These are phyloP conservation scores for Kodamaea sp. DNA, from an alignment of 1,139 yeast genomes.

Conservation along the genomic window DNA sequence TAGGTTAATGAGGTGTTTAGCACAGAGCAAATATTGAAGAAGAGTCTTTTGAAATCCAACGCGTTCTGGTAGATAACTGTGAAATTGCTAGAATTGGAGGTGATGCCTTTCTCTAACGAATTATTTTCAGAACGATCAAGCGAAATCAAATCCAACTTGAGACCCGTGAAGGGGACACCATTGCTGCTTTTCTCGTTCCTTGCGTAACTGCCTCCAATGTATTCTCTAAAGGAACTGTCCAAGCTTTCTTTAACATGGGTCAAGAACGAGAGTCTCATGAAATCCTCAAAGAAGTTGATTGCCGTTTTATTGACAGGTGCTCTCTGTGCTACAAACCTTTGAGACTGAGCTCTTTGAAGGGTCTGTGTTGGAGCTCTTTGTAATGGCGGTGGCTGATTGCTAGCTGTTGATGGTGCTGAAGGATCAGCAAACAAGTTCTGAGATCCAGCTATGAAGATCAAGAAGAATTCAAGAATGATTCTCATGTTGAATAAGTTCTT, in stretches of 20 bases:
- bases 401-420: conserved; percentile 2
- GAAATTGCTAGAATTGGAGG: conserved; percentile 2
- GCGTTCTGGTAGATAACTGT: conserved; percentile 48
- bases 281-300: conserved; percentile 58
- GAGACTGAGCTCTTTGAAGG: not conserved
- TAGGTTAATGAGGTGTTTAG: conserved; percentile 64
- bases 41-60: conserved; percentile 52
- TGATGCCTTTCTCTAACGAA: conserved; percentile 2
- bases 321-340: not conserved
- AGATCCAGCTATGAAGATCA: conserved; percentile 57
- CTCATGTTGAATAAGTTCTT: conserved; percentile 83
- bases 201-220: conserved; percentile 24
- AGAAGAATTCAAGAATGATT: conserved; percentile 62
- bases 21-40: conserved; percentile 51
- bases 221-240: conserved; percentile 31
- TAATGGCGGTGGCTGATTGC: not conserved
- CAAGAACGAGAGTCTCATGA: conserved; percentile 64
- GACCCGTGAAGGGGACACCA: conserved; percentile 12
- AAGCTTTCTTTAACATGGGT: conserved; percentile 65
- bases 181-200: conserved; percentile 10
- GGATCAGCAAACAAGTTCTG: conserved; percentile 26
- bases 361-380: conserved; percentile 1
- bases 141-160: conserved; percentile 23
- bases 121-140: conserved; percentile 12
- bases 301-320: conserved; percentile 22